phyloP scores from a whole-genome alignment of 768 basidiomycete genomes.

The Gymnopilus junonius region DNA sequence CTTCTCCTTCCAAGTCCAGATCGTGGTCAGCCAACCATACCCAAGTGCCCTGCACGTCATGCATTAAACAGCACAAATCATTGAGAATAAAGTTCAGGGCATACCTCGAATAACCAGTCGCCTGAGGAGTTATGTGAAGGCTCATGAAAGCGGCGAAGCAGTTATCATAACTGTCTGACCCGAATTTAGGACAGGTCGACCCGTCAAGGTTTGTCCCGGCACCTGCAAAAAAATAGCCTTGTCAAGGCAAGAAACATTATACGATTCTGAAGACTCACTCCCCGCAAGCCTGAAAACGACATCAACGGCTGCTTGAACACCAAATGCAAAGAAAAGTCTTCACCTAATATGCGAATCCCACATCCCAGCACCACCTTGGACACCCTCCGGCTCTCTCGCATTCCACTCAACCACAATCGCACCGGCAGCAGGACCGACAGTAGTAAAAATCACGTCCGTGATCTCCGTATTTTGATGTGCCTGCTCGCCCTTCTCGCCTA shows the following conservation, averaged over 20 bases:
- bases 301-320: background rate
- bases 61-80: background rate
- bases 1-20: conserved; percentile 54
- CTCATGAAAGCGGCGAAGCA: conserved; percentile 73
- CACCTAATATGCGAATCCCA: conserved; percentile 63
- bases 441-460: conserved; percentile 65
- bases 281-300: conserved; percentile 21
- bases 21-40: conserved; percentile 85
- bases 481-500: conserved; percentile 42
- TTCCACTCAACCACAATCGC: conserved; percentile 76
- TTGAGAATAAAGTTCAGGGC: background rate
- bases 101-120: conserved; percentile 69
- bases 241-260: no score
- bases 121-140: conserved; percentile 58
- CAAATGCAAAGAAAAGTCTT: background rate
- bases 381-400: conserved; percentile 53
- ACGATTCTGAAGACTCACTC: conserved; percentile 38
- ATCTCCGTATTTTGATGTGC: conserved; percentile 60
- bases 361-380: conserved; percentile 58
- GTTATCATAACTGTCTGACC: conserved; percentile 39
- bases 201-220: conserved; percentile 57
- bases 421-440: conserved; percentile 59
- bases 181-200: conserved; percentile 46
- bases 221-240: conserved; percentile 35
- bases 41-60: conserved; percentile 65